Base-by-base conservation (phyloP, 176 grass and related monocot species). In the Aegilops longissima region DNA sequence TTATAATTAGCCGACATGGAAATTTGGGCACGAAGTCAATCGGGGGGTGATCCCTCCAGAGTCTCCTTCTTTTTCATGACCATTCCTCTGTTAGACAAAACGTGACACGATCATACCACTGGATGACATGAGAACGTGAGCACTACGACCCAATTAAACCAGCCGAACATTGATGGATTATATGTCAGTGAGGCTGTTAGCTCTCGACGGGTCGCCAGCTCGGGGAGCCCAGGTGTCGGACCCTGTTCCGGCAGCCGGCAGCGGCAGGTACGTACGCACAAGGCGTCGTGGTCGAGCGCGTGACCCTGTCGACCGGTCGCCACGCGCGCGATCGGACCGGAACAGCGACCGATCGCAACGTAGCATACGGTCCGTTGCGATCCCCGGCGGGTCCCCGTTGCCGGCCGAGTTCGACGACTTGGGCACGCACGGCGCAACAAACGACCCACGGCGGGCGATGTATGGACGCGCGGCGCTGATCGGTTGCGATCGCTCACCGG, bases 151-250 rank as follows among this genome's bases (percentile, higher is more conserved):
- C 23, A 0, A 16, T 31, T 34, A 21, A 61, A 40, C 2, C 21
- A 29, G 10, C 6, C 17, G 0, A 13, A 5, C n/a, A 24, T 20
- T 35, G 65, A 42, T 16, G 9, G 59, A 61, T 79, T 14, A 52
- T 14, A 52, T 2, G 47, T 33, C 7, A 63, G 67, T 7, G 68
- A 31, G 70, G 49, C 63, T 12, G 52, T 77, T 86, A 52, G 29
- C 14, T 42, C 42, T n/a, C 29, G 66, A 69, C 1, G 3, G 70
- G 68, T 40, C 35, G 80, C 82, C 84, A 34, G 72, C 36, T 73
- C 5, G 79, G 25, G 73, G 88, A 66, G 51, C 84, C 79, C 74
- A 35, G 79, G 1, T 79, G 89, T 23, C 13, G 5, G 39, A 73
- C 24, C 39, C 70, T 18, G 27, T 17, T 61, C n/a, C n/a, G n/a